These are phyloP conservation scores for Trichophyton verrucosum DNA, from an alignment of 2,329 filamentous ascomycete species.

Conservation along the genomic window DNA sequence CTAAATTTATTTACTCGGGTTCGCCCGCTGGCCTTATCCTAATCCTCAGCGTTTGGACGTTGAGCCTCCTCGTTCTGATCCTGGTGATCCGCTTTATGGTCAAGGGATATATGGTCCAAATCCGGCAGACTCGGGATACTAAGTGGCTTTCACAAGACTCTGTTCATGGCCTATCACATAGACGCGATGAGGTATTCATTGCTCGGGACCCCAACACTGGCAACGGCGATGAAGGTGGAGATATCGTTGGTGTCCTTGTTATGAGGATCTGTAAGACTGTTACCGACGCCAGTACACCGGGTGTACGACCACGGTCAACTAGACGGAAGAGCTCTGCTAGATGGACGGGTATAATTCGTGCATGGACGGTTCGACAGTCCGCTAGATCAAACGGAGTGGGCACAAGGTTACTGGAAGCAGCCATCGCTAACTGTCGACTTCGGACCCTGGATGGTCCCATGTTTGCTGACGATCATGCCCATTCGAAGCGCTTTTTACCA, in stretches of 20 bases:
- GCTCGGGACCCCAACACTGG: constrained; percentile 26
- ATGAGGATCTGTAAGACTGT: constrained; percentile 28
- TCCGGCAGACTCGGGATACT: constrained; percentile 47
- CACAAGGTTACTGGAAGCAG: constrained; percentile 57
- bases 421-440: constrained; percentile 54
- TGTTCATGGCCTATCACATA: constrained; percentile 21
- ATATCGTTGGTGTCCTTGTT: constrained; percentile 59
- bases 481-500: constrained; percentile 53
- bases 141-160: constrained; percentile 45
- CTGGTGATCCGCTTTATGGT: constrained; percentile 49
- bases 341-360: constrained; percentile 50
- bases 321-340: constrained; percentile 13
- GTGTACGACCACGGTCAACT: constrained; percentile 8
- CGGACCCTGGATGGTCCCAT: constrained; percentile 55
- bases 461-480: constrained; percentile 68
- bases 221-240: constrained; percentile 44
- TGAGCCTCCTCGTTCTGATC: constrained; percentile 52
- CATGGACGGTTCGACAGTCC: constrained; percentile 63
- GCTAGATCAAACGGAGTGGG: constrained; percentile 64
- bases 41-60: constrained; percentile 46
- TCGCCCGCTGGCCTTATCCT: constrained; percentile 41
- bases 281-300: constrained; percentile 8
- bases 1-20: constrained; percentile 28
- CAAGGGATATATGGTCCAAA: constrained; percentile 49
- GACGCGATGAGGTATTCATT: constrained; percentile 50